A percentile compares a stretch with the other conserved stretches of the same genome.
Evolutionary conservation across 2,329 filamentous ascomycete species (phyloP).

Genomic region (Hymenoscyphus occultus): DNA sequence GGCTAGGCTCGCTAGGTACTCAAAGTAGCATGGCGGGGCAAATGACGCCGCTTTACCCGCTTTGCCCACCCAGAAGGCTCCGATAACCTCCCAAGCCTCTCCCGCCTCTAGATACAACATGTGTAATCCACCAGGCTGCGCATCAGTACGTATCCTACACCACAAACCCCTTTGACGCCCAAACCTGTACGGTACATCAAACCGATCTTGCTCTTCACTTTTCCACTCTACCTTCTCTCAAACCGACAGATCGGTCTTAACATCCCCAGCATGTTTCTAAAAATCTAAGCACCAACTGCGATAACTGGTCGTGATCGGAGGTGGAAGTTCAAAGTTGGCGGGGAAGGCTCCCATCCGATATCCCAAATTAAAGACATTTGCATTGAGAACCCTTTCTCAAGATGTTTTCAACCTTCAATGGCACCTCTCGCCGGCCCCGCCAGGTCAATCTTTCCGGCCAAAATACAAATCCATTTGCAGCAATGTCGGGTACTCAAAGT

Average conservation of each 20-base stretch:
- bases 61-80: not conserved
- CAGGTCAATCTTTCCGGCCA: conserved; percentile 94
- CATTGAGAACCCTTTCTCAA: conserved; percentile 23
- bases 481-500: conserved; percentile 65
- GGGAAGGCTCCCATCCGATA: not conserved
- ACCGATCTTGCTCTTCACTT: not conserved
- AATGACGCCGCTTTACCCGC: not conserved
- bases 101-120: not conserved
- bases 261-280: not conserved
- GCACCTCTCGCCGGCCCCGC: conserved; percentile 76
- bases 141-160: not conserved
- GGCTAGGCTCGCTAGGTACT: no score
- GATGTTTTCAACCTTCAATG: conserved; percentile 94
- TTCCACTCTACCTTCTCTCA: not conserved
- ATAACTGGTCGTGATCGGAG: not conserved
- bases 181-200: not conserved
- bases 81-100: not conserved
- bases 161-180: not conserved
- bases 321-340: not conserved
- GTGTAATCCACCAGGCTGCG: conserved; percentile 12
- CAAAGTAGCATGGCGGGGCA: not conserved
- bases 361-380: not conserved
- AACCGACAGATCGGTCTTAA: not conserved
- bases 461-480: conserved; percentile 74
- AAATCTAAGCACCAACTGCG: not conserved